Evolutionary conservation across 192 early-diverging fungal species (phyloP).

Genomic region (Coemansia sp.): DNA sequence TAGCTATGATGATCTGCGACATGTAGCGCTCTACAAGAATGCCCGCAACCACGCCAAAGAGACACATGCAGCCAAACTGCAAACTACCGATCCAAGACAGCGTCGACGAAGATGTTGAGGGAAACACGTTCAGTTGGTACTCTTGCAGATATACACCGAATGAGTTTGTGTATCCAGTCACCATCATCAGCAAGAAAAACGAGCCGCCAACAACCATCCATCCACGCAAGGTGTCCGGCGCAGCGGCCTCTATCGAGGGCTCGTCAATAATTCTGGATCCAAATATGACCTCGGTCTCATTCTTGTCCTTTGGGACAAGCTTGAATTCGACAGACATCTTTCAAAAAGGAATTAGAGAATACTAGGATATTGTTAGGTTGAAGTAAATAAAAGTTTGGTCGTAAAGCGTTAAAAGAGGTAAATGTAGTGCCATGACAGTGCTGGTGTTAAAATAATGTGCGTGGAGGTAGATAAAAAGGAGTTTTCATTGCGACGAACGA

Average conservation of each 20-base stretch:
- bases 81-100: slow-evolving; percentile 39
- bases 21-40: slow-evolving; percentile 26
- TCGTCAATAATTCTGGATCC: too few relatives aligned
- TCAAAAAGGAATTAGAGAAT: too few relatives aligned
- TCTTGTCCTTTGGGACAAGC: background rate
- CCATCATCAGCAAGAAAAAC: slow-evolving; percentile 27
- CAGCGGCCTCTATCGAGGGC: too few relatives aligned
- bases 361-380: too few relatives aligned
- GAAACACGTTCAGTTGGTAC: slow-evolving; percentile 29
- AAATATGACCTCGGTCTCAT: too few relatives aligned
- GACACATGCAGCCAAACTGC: slow-evolving; percentile 30
- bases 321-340: too few relatives aligned
- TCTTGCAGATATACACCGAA: slow-evolving; percentile 31
- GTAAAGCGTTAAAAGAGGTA: too few relatives aligned
- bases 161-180: slow-evolving; percentile 17
- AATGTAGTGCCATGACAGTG: too few relatives aligned
- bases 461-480: too few relatives aligned
- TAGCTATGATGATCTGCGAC: slow-evolving; percentile 13
- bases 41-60: slow-evolving; percentile 31
- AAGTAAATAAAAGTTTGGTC: too few relatives aligned
- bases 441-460: too few relatives aligned
- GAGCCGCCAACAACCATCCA: slow-evolving; percentile 33
- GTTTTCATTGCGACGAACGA: too few relatives aligned
- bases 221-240: background rate
- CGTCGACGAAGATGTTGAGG: slow-evolving; percentile 14